A percentile compares a stretch with the other conserved stretches of the same genome.
phyloP scores from a whole-genome alignment of 148 eudicot species.

The Pouteria glomerata region DNA sequence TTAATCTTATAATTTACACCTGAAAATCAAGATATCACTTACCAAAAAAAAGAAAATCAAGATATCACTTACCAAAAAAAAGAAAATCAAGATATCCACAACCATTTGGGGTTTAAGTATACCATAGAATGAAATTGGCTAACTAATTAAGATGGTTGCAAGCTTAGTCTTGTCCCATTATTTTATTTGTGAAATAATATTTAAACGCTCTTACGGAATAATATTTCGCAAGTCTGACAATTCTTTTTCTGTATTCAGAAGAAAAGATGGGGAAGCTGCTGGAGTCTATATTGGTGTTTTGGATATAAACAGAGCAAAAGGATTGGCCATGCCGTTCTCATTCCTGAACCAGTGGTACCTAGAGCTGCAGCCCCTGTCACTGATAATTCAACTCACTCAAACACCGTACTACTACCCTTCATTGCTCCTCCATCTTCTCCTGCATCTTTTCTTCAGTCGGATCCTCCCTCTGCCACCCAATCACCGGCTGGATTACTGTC shows the following conservation, averaged over 20 bases:
- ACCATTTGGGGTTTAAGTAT: too few relatives aligned
- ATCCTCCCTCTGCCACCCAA: constrained; percentile 74
- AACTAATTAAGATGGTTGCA: neutral
- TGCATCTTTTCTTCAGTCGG: constrained; percentile 74
- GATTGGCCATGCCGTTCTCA: constrained; percentile 70
- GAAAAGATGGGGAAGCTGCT: constrained; percentile 86
- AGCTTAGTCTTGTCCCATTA: neutral
- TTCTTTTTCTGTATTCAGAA: constrained; percentile 51
- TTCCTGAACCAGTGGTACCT: constrained; percentile 51
- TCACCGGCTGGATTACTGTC: constrained; percentile 64
- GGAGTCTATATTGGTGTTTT: constrained; percentile 75
- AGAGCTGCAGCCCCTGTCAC: constrained; percentile 27
- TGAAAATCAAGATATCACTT: neutral
- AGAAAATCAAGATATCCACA: too few relatives aligned
- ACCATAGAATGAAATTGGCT: neutral
- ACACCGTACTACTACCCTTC: constrained; percentile 54
- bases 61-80: too few relatives aligned
- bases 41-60: too few relatives aligned
- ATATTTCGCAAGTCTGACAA: too few relatives aligned
- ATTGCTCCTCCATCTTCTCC: constrained; percentile 96
- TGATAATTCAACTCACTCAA: constrained; percentile 43
- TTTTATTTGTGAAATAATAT: neutral
- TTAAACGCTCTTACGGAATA: neutral
- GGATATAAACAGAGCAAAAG: constrained; percentile 69
- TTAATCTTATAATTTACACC: neutral